Conservation (phyloP, 2,329 filamentous ascomycete species). For the Sporothrix mexicana region DNA sequence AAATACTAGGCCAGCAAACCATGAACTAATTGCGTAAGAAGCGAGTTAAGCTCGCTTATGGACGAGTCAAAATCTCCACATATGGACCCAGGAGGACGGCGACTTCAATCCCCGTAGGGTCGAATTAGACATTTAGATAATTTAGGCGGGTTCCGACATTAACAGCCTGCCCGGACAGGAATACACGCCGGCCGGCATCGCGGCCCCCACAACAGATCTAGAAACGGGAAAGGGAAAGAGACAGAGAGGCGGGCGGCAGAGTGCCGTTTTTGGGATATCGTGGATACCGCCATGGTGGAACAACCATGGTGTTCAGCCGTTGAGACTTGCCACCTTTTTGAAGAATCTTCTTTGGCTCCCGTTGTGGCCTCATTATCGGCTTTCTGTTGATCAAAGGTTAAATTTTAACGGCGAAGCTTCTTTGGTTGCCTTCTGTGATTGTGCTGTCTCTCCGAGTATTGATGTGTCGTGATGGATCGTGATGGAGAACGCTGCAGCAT, state of each 20-base stretch:
- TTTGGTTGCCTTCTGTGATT: neutral
- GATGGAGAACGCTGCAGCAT: neutral
- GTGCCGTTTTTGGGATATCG: neutral
- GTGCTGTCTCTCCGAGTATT: neutral
- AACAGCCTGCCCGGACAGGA: neutral
- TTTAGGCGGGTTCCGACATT: too few species aligned
- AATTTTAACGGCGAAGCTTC: neutral
- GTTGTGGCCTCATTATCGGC: neutral
- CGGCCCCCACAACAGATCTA: neutral
- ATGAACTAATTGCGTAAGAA: neutral
- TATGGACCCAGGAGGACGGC: neutral
- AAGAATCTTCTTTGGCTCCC: neutral
- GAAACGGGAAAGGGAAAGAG: too few species aligned
- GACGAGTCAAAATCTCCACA: neutral
- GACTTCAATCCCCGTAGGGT: neutral
- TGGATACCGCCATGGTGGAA: neutral
- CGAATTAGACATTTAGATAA: neutral
- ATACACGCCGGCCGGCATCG: neutral
- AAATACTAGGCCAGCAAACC: neutral
- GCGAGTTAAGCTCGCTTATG: neutral
- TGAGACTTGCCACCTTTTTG: neutral
- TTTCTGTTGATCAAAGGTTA: conserved; percentile 7
- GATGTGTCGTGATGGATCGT: neutral
- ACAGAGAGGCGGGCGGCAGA: conserved; percentile 1
- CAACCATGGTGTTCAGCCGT: neutral